Conservation (phyloP, 495 filamentous ascomycete genomes). For the Tetracladium marchalianum region DNA sequence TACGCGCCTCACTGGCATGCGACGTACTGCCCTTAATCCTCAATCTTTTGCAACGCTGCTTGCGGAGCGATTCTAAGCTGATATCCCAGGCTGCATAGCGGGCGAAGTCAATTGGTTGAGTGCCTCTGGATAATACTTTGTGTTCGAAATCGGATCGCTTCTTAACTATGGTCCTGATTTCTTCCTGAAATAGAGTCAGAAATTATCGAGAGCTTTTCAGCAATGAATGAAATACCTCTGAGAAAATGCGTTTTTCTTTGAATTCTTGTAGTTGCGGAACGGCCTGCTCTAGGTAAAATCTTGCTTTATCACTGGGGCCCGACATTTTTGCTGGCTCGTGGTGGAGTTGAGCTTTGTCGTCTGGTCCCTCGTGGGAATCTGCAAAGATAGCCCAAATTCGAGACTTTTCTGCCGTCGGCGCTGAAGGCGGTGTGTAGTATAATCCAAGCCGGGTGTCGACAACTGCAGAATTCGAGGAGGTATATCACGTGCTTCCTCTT, state of each 20-base stretch:
- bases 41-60: slow-evolving; percentile 71
- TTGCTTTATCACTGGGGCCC: slow-evolving; percentile 80
- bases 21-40: slow-evolving; percentile 51
- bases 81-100: slow-evolving; percentile 87
- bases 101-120: slow-evolving; percentile 64
- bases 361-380: background rate
- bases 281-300: slow-evolving; percentile 84
- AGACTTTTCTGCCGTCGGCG: slow-evolving; percentile 12
- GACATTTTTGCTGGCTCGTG: slow-evolving; percentile 48
- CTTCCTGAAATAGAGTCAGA: slow-evolving; percentile 42
- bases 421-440: background rate
- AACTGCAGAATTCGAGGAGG: no score
- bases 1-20: slow-evolving; percentile 64
- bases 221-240: slow-evolving; percentile 40
- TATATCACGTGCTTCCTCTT: no score
- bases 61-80: slow-evolving; percentile 72
- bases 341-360: background rate
- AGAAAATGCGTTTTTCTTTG: slow-evolving; percentile 81
- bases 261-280: slow-evolving; percentile 86
- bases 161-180: slow-evolving; percentile 76
- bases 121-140: slow-evolving; percentile 71
- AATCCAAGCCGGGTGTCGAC: no score
- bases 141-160: slow-evolving; percentile 93
- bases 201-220: slow-evolving; percentile 5
- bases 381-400: background rate